Evolutionary conservation across 176 grass and related monocot genomes (phyloP).

Genomic region (Oryza meyeriana): DNA sequence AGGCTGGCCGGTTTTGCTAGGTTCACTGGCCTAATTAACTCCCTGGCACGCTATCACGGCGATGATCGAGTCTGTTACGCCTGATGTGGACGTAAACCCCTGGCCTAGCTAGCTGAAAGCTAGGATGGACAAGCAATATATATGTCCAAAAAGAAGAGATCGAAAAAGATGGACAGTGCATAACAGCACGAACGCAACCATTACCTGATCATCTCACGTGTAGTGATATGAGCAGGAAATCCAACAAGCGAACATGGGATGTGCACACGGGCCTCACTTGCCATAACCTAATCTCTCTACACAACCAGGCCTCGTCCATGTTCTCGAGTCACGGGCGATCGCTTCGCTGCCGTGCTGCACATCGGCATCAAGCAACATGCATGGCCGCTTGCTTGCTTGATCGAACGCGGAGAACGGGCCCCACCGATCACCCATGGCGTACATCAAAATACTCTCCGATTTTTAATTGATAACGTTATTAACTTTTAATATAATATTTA

Average conservation of each 20-base stretch:
- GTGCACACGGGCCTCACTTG: background rate
- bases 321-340: conserved; percentile 21
- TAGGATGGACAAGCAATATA: background rate
- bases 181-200: background rate
- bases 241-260: conserved; percentile 44
- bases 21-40: background rate
- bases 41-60: background rate
- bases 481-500: too few species aligned
- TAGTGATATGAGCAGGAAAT: conserved; percentile 26
- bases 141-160: background rate
- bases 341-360: background rate
- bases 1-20: background rate
- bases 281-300: background rate
- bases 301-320: background rate
- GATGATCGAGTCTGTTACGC: background rate
- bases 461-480: too few species aligned
- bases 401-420: conserved; percentile 30
- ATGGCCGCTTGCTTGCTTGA: background rate
- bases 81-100: background rate
- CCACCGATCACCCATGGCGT: background rate
- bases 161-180: background rate
- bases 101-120: background rate
- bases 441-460: background rate
- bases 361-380: conserved; percentile 28
- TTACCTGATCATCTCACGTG: background rate